Evolutionary conservation across 1,284 basidiomycete genomes (phyloP), one percentile per base, ranked within the genome.

Genomic region (Austroboletus rostrupii): DNA sequence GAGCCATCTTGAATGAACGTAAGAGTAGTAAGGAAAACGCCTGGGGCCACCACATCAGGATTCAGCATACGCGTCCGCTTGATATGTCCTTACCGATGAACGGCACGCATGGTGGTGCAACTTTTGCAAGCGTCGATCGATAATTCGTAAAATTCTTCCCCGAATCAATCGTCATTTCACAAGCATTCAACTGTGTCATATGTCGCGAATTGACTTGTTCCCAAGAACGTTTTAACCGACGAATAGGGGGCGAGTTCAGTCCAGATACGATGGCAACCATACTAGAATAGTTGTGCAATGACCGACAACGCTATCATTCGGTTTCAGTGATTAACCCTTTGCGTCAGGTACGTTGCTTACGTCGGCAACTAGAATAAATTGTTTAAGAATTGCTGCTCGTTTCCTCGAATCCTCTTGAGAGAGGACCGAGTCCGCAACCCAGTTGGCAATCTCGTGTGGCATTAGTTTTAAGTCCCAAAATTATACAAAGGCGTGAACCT

Each of bases 1-100:
- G 95, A 95, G n/a, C 96, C 97, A 63, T 99, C 97, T 68, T 97
- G 93, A 66, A 97, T 97, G 71, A 99, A 98, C 4, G 94, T 95
- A 50, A 99, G 76, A 21, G 92, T 92, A 5, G 95, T 94, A 17
- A 99, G 80, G 74, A 97, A 98, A 49, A 97, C 91, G 60, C 96
- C 93, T 96, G 49, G 1, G 29, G 8, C 43, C 10, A 17, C 48
- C 45, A 26, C 17, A 53, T 55, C 17, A 53, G 44, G 8, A 39
- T 39, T 45, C 26, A 41, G 9, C 3, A 16, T 1, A 43, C 20
- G 13, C 42, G 31, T 40, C 50, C 39, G 35, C 29, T 39, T 14
- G 19, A 45, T 29, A 4, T 31, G 8, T 45, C 70, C 78, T 58
- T 60, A 93, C 93, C 96, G 47, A 99, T 87, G 72, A 99, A 99